A percentile compares a stretch with the other conserved stretches of the same genome.
phyloP scores from a whole-genome alignment of 2,329 filamentous ascomycete species.

The Juglanconis juglandina region DNA sequence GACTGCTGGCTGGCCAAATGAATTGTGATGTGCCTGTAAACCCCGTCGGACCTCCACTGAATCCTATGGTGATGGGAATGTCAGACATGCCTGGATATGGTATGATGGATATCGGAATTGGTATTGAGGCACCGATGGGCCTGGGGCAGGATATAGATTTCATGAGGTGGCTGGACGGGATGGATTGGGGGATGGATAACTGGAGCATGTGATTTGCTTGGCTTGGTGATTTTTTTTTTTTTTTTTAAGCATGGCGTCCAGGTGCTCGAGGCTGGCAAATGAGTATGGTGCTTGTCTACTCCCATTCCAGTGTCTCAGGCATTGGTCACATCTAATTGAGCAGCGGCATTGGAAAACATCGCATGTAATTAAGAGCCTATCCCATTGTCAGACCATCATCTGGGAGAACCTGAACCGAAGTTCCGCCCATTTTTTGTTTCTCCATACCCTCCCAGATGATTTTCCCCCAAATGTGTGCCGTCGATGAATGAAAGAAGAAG shows the following conservation, averaged over 20 bases:
- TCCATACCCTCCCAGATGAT: no score
- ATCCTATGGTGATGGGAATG: conserved; percentile 19
- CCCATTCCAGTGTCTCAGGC: neutral
- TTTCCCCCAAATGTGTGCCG: no score
- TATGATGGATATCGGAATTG: conserved; percentile 26
- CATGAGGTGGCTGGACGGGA: conserved; percentile 32
- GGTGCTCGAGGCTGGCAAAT: no score
- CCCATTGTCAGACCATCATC: neutral
- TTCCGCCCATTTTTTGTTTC: neutral
- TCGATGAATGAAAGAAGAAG: no score
- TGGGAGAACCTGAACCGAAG: neutral
- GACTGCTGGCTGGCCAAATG: conserved; percentile 17
- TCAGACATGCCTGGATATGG: conserved; percentile 22
- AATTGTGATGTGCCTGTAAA: conserved; percentile 16
- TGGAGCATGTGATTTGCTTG: conserved; percentile 10
- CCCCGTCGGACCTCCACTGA: conserved; percentile 6
- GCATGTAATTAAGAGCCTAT: neutral
- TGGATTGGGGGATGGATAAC: conserved; percentile 28
- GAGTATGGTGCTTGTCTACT: neutral
- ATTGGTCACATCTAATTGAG: neutral
- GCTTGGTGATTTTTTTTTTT: neutral
- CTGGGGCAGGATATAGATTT: conserved; percentile 31
- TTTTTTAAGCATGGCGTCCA: no score
- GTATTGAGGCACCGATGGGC: conserved; percentile 25
- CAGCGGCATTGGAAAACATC: neutral